phyloP scores from a whole-genome alignment of 306 rosid species.

The Abrus pulchellus region DNA sequence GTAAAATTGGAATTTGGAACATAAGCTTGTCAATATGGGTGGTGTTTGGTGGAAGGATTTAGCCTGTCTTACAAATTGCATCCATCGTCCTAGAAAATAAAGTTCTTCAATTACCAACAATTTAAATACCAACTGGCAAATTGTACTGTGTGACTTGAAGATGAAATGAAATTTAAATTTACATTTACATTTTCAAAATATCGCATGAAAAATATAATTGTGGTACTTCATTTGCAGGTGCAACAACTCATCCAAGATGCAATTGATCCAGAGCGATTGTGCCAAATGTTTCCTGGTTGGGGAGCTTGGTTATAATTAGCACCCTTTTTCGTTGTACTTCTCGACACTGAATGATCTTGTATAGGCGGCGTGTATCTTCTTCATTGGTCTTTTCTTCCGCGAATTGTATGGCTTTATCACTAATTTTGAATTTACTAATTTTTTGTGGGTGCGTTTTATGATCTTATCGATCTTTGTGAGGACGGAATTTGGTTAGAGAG shows the following conservation, averaged over 20 bases:
- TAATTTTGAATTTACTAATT: no score
- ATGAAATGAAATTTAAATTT: constrained; percentile 32
- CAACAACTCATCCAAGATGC: constrained; percentile 97
- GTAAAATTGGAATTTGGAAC: constrained; percentile 32
- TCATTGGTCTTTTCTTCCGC: not conserved
- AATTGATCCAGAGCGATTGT: constrained; percentile 84
- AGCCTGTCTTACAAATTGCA: not conserved
- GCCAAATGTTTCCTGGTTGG: constrained; percentile 97
- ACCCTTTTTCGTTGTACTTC: constrained; percentile 1
- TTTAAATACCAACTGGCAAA: not conserved
- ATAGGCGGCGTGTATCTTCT: constrained; percentile 45
- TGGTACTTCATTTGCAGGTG: constrained; percentile 61
- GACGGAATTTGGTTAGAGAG: not conserved
- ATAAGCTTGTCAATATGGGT: constrained; percentile 15
- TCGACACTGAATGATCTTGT: constrained; percentile 45
- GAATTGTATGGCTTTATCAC: not conserved
- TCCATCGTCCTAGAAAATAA: constrained; percentile 15
- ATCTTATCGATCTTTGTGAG: not conserved
- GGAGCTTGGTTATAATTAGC: constrained; percentile 81
- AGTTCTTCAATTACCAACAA: constrained; percentile 29
- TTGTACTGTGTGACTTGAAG: not conserved
- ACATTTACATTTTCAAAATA: not conserved
- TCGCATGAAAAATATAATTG: constrained; percentile 17
- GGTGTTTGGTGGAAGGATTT: constrained; percentile 16
- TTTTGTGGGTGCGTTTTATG: not conserved